Evolutionary conservation across 331 rosid species (phyloP), one percentile per base, ranked within the genome.

Genomic region (Phaseolus coccineus): DNA sequence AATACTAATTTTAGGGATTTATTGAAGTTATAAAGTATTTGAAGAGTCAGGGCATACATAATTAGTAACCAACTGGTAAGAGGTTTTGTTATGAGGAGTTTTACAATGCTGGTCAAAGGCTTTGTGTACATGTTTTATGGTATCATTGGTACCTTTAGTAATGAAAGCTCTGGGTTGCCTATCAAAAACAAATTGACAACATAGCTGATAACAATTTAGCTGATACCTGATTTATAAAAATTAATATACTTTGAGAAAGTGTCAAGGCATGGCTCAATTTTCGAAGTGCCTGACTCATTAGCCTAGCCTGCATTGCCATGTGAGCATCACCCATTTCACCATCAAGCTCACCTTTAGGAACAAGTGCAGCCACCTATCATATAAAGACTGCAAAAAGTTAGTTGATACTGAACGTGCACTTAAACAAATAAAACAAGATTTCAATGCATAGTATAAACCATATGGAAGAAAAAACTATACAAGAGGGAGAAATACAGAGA

Each of bases 251-350:
- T 71, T 90, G 92, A 47, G 97, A 92, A 55, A 85, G 87, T 58
- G 98, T 90, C 79, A 94, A 89, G 63, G 98, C 89, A 82, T 92
- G 98, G 84, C 96, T 89, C 87, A 92, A 82, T 74, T 94, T 92
- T 56, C 97, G 90, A 84, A 94, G 98, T 6, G 98, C 92, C 89
- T 92, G 98, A 83, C 98, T 88, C 97, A 94, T 92, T 85, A 94
- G 81, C 89, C 97, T 89, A 81, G 98, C 98, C 88, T 90, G 98
- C 97, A 94, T 88, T 31, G 98, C 97, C 91, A 90, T 87, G 83
- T 90, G 97, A 77, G 97, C 96, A 73, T 94, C 98, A 44, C 94
- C 98, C 96, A 92, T 91, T 79, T 88, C 97, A 15, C 97, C 97
- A 82, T 94, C 98, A 82, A 94, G 97, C 77, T 92, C 98, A 69